Conservation (phyloP, 1,139 yeast species). For the Candida pseudoviswanathii region DNA sequence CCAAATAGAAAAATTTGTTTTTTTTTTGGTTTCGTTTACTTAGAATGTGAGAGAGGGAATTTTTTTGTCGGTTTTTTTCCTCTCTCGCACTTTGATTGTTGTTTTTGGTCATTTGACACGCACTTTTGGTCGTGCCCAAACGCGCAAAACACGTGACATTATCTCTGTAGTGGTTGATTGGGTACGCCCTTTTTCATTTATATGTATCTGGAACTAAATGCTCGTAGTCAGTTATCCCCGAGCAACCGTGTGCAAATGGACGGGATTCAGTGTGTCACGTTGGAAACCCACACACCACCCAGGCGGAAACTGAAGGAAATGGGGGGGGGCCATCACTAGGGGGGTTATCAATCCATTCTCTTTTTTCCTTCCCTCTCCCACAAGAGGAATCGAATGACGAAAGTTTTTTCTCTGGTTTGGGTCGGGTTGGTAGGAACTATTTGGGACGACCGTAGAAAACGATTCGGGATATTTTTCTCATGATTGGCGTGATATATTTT, state of each 20-base stretch:
- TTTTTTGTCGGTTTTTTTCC: conserved; percentile 4
- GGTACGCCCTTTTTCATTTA: neutral
- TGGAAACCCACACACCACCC: too few species aligned
- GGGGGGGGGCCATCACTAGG: too few species aligned
- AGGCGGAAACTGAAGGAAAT: too few species aligned
- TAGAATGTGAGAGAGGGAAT: neutral
- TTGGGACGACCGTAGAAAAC: neutral
- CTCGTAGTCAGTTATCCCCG: neutral
- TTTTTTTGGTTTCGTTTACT: neutral
- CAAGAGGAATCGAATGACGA: neutral
- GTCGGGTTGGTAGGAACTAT: neutral
- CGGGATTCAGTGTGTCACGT: too few species aligned
- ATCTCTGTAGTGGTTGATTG: neutral
- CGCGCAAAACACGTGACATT: neutral
- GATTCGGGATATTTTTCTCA: neutral
- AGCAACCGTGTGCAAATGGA: neutral
- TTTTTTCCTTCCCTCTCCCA: neutral
- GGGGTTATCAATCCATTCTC: too few species aligned
- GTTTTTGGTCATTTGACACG: neutral
- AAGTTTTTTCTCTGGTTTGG: neutral
- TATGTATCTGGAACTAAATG: neutral
- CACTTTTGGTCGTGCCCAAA: neutral
- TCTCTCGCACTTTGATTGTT: conserved; percentile 2
- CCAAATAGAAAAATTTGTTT: conserved; percentile 3
- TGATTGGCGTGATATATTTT: neutral